Percentiles rank a stretch among this genome's conserved stretches.
phyloP scores from a whole-genome alignment of 305 asterid genomes.

The Fraxinus floribunda region DNA sequence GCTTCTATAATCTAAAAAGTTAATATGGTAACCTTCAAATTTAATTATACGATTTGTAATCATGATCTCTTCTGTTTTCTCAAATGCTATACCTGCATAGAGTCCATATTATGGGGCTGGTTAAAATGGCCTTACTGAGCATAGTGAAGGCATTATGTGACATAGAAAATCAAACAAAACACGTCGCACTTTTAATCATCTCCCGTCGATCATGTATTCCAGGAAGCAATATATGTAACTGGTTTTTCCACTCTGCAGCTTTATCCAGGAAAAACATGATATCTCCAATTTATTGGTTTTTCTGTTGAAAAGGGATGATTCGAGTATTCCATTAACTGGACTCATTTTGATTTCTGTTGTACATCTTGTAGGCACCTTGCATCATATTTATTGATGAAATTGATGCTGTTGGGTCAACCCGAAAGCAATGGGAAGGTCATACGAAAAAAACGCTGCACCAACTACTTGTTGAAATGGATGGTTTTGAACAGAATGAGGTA shows the following conservation, averaged over 20 bases:
- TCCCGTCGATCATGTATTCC: not conserved
- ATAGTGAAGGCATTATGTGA: not conserved
- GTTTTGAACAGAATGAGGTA: slow-evolving; percentile 99
- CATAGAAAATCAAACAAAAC: not conserved
- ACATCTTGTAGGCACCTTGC: slow-evolving; percentile 78
- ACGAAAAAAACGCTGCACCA: slow-evolving; percentile 97
- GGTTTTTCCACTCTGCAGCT: not conserved
- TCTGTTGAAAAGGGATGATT: not conserved
- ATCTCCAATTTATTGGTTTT: not conserved
- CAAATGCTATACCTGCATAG: not conserved
- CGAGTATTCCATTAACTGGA: not conserved
- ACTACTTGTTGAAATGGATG: slow-evolving; percentile 98
- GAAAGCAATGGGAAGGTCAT: slow-evolving; percentile 99
- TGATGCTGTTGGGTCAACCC: slow-evolving; percentile 97
- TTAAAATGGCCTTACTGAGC: not conserved
- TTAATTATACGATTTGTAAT: not conserved
- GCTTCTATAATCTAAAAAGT: not conserved
- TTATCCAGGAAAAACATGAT: not conserved
- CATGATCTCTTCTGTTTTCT: not conserved
- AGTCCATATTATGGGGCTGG: not conserved
- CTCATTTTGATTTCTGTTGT: slow-evolving; percentile 14
- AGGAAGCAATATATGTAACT: not conserved
- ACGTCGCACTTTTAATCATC: not conserved
- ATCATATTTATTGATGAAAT: slow-evolving; percentile 95
- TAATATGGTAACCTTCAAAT: not conserved